phyloP scores from a whole-genome alignment of 1,139 yeast genomes.

The Nadsonia commutata region DNA sequence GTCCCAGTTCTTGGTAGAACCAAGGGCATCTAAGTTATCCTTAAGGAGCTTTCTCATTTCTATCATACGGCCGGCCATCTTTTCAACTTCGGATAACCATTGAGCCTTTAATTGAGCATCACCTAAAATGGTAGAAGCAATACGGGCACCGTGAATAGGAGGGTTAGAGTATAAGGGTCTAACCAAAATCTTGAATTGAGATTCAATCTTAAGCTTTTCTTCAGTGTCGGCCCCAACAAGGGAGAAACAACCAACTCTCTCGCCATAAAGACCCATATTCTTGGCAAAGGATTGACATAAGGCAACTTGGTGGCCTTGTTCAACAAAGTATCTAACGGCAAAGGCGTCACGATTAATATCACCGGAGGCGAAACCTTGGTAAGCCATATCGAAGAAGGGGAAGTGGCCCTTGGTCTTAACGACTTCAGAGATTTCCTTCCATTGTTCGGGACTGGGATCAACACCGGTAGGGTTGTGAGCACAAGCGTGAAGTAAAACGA shows the following conservation, averaged over 20 bases:
- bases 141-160: constrained; percentile 85
- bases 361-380: constrained; percentile 88
- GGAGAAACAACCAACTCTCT: constrained; percentile 85
- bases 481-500: constrained; percentile 81
- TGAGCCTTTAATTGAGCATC: constrained; percentile 45
- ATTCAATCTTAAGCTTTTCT: constrained; percentile 35
- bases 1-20: constrained; percentile 61
- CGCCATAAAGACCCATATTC: constrained; percentile 94
- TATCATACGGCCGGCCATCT: constrained; percentile 66
- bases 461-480: constrained; percentile 97
- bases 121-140: constrained; percentile 63
- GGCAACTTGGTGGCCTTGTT: constrained; percentile 36
- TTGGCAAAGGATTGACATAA: constrained; percentile 90
- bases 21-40: constrained; percentile 38
- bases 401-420: constrained; percentile 41
- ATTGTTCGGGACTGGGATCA: constrained; percentile 69
- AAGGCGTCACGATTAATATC: constrained; percentile 36
- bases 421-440: constrained; percentile 56
- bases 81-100: constrained; percentile 67
- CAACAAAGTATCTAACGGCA: constrained; percentile 30
- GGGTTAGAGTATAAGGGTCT: constrained; percentile 89
- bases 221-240: constrained; percentile 26
- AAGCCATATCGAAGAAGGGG: constrained; percentile 82
- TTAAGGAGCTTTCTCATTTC: constrained; percentile 44
- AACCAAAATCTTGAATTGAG: constrained; percentile 67